Percentiles rank a stretch among this genome's conserved stretches.
phyloP scores from a whole-genome alignment of 306 rosid genomes.

The Astragalus membranaceus region DNA sequence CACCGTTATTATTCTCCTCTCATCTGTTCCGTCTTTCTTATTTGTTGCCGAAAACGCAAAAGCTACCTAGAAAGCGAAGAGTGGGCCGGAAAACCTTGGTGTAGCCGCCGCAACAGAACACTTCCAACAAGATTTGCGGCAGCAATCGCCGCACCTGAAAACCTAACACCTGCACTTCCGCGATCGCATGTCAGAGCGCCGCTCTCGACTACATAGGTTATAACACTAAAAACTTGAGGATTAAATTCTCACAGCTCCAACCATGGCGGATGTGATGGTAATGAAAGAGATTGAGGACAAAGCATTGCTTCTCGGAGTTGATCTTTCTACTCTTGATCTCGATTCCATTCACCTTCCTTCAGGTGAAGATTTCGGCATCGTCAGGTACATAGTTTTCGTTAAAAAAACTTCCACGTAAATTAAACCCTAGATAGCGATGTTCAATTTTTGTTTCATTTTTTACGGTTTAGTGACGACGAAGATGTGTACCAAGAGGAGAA shows the following conservation, averaged over 20 bases:
- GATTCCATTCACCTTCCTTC: slow-evolving; percentile 60
- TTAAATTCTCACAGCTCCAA: not conserved
- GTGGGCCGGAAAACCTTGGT: no score
- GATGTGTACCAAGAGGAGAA: slow-evolving; percentile 45
- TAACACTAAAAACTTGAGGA: not conserved
- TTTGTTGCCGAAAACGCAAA: no score
- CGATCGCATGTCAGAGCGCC: no score
- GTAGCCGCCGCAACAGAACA: no score
- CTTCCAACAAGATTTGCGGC: no score
- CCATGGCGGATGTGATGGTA: slow-evolving; percentile 61
- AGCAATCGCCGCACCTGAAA: no score
- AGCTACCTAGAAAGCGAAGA: no score
- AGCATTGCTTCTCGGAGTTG: slow-evolving; percentile 57
- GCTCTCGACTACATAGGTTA: no score
- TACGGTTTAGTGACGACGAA: slow-evolving; percentile 51
- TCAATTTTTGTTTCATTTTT: not conserved
- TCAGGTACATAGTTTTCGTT: slow-evolving; percentile 31
- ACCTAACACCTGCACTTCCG: no score
- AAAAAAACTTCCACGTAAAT: not conserved
- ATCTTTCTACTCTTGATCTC: slow-evolving; percentile 49
- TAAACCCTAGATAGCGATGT: not conserved
- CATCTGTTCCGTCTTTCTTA: no score
- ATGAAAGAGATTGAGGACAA: slow-evolving; percentile 63
- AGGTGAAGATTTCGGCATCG: slow-evolving; percentile 47
- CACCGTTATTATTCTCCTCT: no score